Conservation (phyloP, 345 rosid species). For the Pelargonium nanum region DNA sequence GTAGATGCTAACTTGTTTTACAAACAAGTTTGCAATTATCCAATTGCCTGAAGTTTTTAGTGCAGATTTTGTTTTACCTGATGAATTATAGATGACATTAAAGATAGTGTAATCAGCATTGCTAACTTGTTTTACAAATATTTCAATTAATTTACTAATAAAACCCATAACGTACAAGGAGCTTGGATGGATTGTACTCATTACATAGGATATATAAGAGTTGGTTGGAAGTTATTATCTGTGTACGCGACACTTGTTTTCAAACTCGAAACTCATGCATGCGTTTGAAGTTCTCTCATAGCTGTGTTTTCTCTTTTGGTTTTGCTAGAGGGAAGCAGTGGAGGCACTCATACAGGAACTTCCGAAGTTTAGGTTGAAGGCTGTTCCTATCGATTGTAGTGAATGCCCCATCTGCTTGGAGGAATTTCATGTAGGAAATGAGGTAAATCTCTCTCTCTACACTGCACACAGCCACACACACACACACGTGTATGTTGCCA, state of each 20-base stretch:
- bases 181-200: neutral
- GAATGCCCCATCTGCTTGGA: conserved; percentile 99
- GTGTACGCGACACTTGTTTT: neutral
- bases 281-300: conserved; percentile 6
- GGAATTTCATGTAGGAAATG: conserved; percentile 81
- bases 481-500: too few relatives aligned
- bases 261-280: too few relatives aligned
- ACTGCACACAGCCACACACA: too few relatives aligned
- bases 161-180: neutral
- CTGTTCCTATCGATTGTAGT: conserved; percentile 92
- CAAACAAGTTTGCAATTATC: neutral
- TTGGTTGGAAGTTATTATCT: neutral
- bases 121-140: neutral
- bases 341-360: conserved; percentile 96
- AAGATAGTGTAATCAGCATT: neutral
- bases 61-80: neutral
- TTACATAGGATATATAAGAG: neutral
- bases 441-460: conserved; percentile 34
- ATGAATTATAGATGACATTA: neutral
- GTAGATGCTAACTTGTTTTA: conserved; percentile 17
- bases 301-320: conserved; percentile 5
- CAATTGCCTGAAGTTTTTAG: neutral
- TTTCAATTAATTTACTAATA: neutral
- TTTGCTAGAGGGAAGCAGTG: conserved; percentile 78
- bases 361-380: conserved; percentile 88